Evolutionary conservation across 768 basidiomycete species (phyloP).

Genomic region (Plicaturopsis crispa): DNA sequence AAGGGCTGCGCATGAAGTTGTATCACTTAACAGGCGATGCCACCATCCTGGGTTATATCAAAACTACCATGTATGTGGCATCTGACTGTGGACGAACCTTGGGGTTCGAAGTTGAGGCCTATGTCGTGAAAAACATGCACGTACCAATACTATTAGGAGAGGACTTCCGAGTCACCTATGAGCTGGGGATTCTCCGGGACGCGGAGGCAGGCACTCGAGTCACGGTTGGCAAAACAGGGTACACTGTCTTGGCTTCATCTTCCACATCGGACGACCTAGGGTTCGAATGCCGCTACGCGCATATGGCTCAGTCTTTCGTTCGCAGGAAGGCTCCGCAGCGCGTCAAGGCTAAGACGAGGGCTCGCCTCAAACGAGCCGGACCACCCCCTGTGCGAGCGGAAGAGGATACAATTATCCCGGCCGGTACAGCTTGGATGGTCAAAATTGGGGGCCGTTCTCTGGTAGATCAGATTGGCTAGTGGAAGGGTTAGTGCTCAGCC

Average conservation of each 20-base stretch:
- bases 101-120: not conserved
- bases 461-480: conserved; percentile 10
- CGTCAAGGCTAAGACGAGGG: conserved; percentile 2
- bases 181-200: not conserved
- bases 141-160: not conserved
- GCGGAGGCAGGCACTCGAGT: not conserved
- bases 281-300: conserved; percentile 11
- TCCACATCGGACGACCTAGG: conserved; percentile 12
- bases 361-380: conserved; percentile 6
- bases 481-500: not conserved
- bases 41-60: not conserved
- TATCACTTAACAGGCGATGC: not conserved
- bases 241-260: conserved; percentile 6
- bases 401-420: not conserved
- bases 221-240: not conserved
- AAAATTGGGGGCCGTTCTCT: conserved; percentile 6
- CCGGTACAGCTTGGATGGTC: not conserved
- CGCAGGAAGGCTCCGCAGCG: not conserved
- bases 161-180: not conserved
- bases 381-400: no score
- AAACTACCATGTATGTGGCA: not conserved
- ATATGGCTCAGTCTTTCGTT: conserved; percentile 3
- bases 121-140: not conserved
- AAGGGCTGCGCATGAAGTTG: not conserved
- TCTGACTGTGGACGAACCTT: not conserved